phyloP scores from a whole-genome alignment of 352 stramenopile genomes.

The Globisporangium alternatum region DNA sequence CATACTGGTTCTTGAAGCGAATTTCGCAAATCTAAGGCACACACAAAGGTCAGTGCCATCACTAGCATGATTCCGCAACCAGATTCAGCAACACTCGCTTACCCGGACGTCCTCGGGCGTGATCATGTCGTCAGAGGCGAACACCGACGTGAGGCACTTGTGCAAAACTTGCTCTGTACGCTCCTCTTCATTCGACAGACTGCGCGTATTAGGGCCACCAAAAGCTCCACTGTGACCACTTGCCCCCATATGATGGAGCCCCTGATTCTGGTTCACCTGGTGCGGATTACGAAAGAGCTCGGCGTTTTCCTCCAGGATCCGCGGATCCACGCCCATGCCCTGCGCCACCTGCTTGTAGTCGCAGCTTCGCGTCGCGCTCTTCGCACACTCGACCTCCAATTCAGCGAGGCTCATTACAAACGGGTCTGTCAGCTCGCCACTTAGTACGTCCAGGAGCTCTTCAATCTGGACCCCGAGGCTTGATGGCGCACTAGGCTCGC shows the following conservation, averaged over 20 bases:
- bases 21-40: conserved; percentile 45
- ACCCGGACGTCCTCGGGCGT: conserved; percentile 52
- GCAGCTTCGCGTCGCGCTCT: conserved; percentile 1
- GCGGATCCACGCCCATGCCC: conserved; percentile 34
- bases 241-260: conserved; percentile 20
- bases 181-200: conserved; percentile 70
- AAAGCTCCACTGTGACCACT: conserved; percentile 16
- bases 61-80: background rate
- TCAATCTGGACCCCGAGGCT: conserved; percentile 34
- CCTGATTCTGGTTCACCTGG: conserved; percentile 38
- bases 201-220: conserved; percentile 18
- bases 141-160: conserved; percentile 78
- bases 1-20: conserved; percentile 68
- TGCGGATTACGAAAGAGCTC: conserved; percentile 40
- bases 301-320: conserved; percentile 32
- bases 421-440: conserved; percentile 14
- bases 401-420: conserved; percentile 27
- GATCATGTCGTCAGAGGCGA: conserved; percentile 73
- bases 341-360: conserved; percentile 28
- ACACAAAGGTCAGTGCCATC: conserved; percentile 6
- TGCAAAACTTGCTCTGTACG: conserved; percentile 77
- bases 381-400: conserved; percentile 20
- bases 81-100: conserved; percentile 7
- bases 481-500: background rate
- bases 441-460: conserved; percentile 24